Evolutionary conservation across 1,284 basidiomycete species (phyloP), one percentile per base, ranked within the genome.

Genomic region (Leccinum fuscescens): DNA sequence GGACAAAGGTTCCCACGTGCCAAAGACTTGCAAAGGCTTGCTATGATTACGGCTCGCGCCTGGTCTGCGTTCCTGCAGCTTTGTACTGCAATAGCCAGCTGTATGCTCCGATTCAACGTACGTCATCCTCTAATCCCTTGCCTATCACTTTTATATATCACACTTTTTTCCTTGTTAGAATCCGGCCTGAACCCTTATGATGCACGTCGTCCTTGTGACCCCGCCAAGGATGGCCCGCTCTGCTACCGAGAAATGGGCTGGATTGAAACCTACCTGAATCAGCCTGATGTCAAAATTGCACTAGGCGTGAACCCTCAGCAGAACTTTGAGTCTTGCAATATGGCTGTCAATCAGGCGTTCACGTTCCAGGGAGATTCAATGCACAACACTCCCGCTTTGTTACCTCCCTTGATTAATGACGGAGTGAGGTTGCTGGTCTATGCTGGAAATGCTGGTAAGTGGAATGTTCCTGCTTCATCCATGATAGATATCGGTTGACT

Each of bases 161-260:
- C 35, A 17, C 44, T 33, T 49, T 29, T 42, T 52, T 33, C n/a
- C 44, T 58, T 22, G 27, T 57, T 60, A 88, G 86, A 85, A 73
- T 80, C 83, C 68, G 87, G 85, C 6, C 71, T 81, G 44, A 90
- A 90, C 74, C 84, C 89, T 33, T 96, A 96, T 73, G 96, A 98
- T 68, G 90, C 95, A 9, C 86, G 95, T 60, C 81, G 76, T 64
- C 80, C 80, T 63, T 98, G 96, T 65, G 88, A 94, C 69, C 81
- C 78, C 48, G 73, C 79, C 51, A 79, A 80, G 72, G 88, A 93
- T 62, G 82, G 78, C 64, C 81, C 72, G 12, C 76, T 83, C 11
- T 85, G 86, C 71, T 89, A 88, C 72, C 72, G 68, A 57, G 78
- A 91, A 73, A 82, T 91, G 79, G 74, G 75, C 24, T 90, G 85